Conservation (phyloP, 2,329 filamentous ascomycete species). For the Nothomitra cinnamomea region DNA sequence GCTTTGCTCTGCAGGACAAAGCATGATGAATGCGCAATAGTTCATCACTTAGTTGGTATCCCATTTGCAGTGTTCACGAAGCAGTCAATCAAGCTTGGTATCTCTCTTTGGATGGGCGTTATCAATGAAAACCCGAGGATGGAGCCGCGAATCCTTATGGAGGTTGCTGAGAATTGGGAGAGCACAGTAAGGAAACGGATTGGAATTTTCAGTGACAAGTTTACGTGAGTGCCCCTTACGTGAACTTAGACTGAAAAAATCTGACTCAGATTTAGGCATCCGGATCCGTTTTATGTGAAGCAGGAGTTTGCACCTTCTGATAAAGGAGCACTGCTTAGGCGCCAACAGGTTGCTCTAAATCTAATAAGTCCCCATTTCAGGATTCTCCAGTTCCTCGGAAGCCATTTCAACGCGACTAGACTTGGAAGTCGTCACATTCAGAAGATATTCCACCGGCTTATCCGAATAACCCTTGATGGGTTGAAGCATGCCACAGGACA, state of each 20-base stretch:
- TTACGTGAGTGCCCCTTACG: slow-evolving; percentile 34
- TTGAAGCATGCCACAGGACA: slow-evolving; percentile 56
- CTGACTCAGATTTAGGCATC: slow-evolving; percentile 31
- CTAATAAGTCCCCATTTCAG: slow-evolving; percentile 73
- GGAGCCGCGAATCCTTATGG: slow-evolving; percentile 68
- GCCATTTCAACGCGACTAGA: slow-evolving; percentile 88
- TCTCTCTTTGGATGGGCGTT: slow-evolving; percentile 90
- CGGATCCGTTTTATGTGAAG: slow-evolving; percentile 78
- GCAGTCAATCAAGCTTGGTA: slow-evolving; percentile 85
- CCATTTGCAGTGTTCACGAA: slow-evolving; percentile 90
- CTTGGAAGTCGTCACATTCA: slow-evolving; percentile 70
- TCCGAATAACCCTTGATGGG: slow-evolving; percentile 62
- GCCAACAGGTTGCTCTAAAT: slow-evolving; percentile 65
- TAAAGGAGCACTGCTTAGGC: slow-evolving; percentile 52
- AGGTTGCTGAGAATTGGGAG: slow-evolving; percentile 87
- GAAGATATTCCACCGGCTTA: slow-evolving; percentile 61
- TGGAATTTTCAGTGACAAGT: slow-evolving; percentile 61
- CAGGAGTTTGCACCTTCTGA: slow-evolving; percentile 90
- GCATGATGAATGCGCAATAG: slow-evolving; percentile 59
- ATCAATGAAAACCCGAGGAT: slow-evolving; percentile 89
- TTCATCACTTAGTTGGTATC: slow-evolving; percentile 77
- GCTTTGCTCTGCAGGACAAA: slow-evolving; percentile 67
- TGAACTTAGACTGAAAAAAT: not conserved
- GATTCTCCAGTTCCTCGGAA: slow-evolving; percentile 74
- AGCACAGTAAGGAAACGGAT: slow-evolving; percentile 57